These are phyloP conservation scores for Sutorius australiensis DNA, from an alignment of 768 basidiomycete genomes.

Conservation along the genomic window DNA sequence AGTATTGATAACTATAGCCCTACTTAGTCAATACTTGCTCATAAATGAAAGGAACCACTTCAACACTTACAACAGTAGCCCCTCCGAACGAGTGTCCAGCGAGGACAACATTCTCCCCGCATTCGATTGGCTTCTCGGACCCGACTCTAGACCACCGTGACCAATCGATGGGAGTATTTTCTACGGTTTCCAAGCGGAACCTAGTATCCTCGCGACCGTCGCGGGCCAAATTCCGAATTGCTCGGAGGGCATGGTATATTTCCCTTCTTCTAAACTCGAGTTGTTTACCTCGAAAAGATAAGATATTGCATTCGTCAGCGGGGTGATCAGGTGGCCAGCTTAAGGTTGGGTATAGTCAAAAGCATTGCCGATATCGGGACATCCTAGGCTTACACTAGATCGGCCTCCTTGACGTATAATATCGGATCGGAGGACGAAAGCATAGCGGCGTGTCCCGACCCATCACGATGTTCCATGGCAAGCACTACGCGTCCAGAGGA, in stretches of 20 bases:
- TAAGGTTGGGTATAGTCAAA: neutral
- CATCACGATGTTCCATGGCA: slow-evolving; percentile 82
- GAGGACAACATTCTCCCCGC: slow-evolving; percentile 36
- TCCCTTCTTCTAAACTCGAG: slow-evolving; percentile 67
- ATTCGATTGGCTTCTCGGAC: slow-evolving; percentile 28
- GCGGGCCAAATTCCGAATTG: slow-evolving; percentile 53
- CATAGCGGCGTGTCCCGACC: slow-evolving; percentile 56
- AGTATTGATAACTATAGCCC: slow-evolving; percentile 50
- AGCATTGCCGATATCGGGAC: neutral
- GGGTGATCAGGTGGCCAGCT: slow-evolving; percentile 26
- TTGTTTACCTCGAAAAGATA: slow-evolving; percentile 63
- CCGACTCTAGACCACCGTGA: slow-evolving; percentile 39
- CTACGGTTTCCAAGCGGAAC: slow-evolving; percentile 37
- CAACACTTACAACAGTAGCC: slow-evolving; percentile 44
- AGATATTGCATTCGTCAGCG: slow-evolving; percentile 24
- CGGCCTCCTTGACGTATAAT: slow-evolving; percentile 54
- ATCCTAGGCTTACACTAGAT: slow-evolving; percentile 46
- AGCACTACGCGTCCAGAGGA: slow-evolving; percentile 78
- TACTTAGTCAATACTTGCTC: neutral
- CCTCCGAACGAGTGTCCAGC: slow-evolving; percentile 58
- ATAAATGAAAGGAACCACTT: neutral
- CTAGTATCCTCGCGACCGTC: slow-evolving; percentile 21
- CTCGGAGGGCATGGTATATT: slow-evolving; percentile 58
- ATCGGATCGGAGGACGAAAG: slow-evolving; percentile 31
- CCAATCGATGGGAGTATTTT: slow-evolving; percentile 34